phyloP scores from a whole-genome alignment of 148 eudicot species.

The Fagopyrum homotropicum region DNA sequence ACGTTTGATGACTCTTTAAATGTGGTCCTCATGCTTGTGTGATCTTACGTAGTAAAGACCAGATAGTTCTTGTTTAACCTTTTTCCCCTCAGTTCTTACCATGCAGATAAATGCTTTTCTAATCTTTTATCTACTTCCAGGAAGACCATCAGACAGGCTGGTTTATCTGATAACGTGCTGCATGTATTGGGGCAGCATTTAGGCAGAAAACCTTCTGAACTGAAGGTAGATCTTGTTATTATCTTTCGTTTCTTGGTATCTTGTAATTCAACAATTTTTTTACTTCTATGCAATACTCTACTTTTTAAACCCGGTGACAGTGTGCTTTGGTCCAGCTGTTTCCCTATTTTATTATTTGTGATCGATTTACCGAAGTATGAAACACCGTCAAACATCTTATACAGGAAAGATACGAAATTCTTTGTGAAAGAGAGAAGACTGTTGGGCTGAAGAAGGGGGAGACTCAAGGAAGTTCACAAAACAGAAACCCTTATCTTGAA shows the following conservation, averaged over 20 bases:
- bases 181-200: slow-evolving; percentile 70
- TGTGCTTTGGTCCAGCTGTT: slow-evolving; percentile 72
- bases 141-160: slow-evolving; percentile 61
- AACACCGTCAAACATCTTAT: slow-evolving; percentile 81
- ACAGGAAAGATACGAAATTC: slow-evolving; percentile 96
- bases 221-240: slow-evolving; percentile 46
- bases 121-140: slow-evolving; percentile 32
- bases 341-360: slow-evolving; percentile 60
- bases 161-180: slow-evolving; percentile 64
- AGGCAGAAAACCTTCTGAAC: slow-evolving; percentile 66
- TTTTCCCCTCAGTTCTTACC: not conserved
- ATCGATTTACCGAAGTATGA: slow-evolving; percentile 83
- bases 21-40: not conserved
- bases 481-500: slow-evolving; percentile 51
- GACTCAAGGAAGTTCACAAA: slow-evolving; percentile 28
- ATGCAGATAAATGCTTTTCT: slow-evolving; percentile 3
- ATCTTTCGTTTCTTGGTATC: slow-evolving; percentile 9
- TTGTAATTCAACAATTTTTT: slow-evolving; percentile 3
- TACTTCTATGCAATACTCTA: slow-evolving; percentile 14
- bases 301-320: slow-evolving; percentile 43
- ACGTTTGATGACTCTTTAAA: not conserved
- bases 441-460: slow-evolving; percentile 26
- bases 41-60: not conserved
- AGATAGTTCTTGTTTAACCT: not conserved
- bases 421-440: slow-evolving; percentile 41